Base-by-base conservation (phyloP, 73 alveolate genomes). In the Uronychia setigera region DNA sequence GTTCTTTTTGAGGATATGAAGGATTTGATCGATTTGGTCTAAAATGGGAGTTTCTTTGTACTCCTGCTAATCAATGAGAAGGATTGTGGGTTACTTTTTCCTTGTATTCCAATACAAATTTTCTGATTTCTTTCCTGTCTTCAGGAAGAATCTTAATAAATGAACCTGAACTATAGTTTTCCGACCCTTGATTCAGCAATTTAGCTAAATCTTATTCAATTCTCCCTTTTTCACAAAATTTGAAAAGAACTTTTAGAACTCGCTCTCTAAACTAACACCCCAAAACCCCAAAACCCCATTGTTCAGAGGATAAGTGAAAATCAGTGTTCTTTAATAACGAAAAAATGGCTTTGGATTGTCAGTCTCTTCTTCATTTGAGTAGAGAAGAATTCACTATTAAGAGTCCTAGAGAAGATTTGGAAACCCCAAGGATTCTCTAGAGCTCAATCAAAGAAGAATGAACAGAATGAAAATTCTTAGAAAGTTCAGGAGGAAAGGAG, bases 21-120 rank as follows among this genome's bases (percentile, higher is more conserved):
- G 59, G 0, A 88, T 74, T 25, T 88, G 59, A 19, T 80, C 82
- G 0, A 88, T 0, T 46, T 82, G 32, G 30, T 81, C 86, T 11
- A 88, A 27, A 0, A 81, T 11, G 14, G 94, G 94, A 35, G 90
- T 88, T 33, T 35, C 90, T 76, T 76, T 74, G 81, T 74, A 88
- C 32, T 81, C 84, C 59, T 59, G 0, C 33, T 59, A 26, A 30
- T 1, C 26, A 35, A 9, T 1, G n/a, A 32, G 30, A 0, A 26
- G 84, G 5, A 5, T 46, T 46, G n/a, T 11, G n/a, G n/a, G n/a
- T n/a, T 46, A 46, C 67, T 46, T 46, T 46, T 5, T 46, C 19
- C 19, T 46, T 46, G 67, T 46, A 46, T 46, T 5, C 5, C n/a
- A 19, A 46, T 46, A 46, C 67, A 58, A 29, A 28, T 26, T 87